Conservation (phyloP, 2,329 filamentous ascomycete species). For the Mariannaea elegans region DNA sequence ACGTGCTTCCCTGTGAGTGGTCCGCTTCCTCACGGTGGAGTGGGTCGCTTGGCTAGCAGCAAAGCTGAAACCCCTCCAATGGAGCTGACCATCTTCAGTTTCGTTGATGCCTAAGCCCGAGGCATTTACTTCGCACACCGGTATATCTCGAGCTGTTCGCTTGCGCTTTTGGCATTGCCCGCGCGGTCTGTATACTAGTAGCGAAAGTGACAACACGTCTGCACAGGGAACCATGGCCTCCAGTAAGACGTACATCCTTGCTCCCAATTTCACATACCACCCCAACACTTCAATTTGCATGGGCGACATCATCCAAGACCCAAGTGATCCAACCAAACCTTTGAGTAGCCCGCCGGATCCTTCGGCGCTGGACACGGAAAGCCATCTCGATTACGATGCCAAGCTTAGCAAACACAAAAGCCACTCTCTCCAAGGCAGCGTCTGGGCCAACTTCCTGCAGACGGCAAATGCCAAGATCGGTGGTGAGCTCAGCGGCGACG, state of each 20-base stretch:
- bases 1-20: too few species aligned
- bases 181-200: too few species aligned
- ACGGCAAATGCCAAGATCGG: not conserved
- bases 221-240: too few species aligned
- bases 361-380: not conserved
- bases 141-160: too few species aligned
- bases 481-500: not conserved
- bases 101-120: too few species aligned
- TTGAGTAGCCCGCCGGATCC: not conserved
- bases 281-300: conserved; percentile 5
- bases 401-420: not conserved
- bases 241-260: not conserved
- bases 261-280: conserved; percentile 1
- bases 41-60: too few species aligned
- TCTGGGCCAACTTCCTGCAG: conserved; percentile 1
- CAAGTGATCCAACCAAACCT: not conserved
- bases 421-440: not conserved
- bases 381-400: not conserved
- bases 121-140: too few species aligned
- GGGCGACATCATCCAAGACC: not conserved
- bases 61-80: too few species aligned
- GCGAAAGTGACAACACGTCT: too few species aligned
- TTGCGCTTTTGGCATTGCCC: too few species aligned
- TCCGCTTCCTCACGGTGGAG: too few species aligned
- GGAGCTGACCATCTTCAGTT: too few species aligned